These are phyloP conservation scores for Agastache rugosa DNA, from an alignment of 257 asterid species.

Conservation along the genomic window DNA sequence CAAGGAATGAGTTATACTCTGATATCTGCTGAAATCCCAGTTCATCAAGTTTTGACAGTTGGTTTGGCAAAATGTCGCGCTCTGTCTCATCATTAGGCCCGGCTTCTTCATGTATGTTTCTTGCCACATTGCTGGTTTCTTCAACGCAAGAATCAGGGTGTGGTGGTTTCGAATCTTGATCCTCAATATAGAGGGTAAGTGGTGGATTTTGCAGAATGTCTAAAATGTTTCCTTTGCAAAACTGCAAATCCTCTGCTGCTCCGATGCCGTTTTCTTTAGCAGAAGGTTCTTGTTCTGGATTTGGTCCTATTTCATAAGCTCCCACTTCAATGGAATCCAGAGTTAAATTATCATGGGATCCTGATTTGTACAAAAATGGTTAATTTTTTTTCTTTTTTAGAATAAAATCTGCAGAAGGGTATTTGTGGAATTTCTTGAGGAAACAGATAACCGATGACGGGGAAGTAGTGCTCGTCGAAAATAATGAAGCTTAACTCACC, in stretches of 20 bases:
- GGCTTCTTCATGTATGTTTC: constrained; percentile 5
- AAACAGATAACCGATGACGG: neutral
- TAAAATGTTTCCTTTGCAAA: constrained; percentile 5
- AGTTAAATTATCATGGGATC: constrained; percentile 25
- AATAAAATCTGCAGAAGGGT: neutral
- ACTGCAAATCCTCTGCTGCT: constrained; percentile 32
- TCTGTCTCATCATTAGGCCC: constrained; percentile 20
- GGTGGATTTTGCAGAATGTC: constrained; percentile 25
- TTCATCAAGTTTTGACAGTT: constrained; percentile 26
- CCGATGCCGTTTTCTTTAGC: constrained; percentile 38
- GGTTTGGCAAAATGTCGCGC: constrained; percentile 8
- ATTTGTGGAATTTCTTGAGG: neutral
- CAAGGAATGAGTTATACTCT: constrained; percentile 4
- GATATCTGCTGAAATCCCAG: constrained; percentile 7
- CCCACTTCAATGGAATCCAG: constrained; percentile 26
- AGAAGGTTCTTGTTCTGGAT: constrained; percentile 28
- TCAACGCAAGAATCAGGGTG: neutral
- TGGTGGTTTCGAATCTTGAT: constrained; percentile 17
- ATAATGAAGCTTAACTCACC: constrained; percentile 44
- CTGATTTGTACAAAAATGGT: constrained; percentile 29
- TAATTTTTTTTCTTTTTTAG: neutral
- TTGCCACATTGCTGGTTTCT: constrained; percentile 12
- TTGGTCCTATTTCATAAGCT: constrained; percentile 28
- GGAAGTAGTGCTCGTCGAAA: constrained; percentile 19
- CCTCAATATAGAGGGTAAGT: constrained; percentile 25